Percentiles rank a stretch among this genome's conserved stretches.
Evolutionary conservation across 306 rosid genomes (phyloP).

Genomic region (Quercus glauca): DNA sequence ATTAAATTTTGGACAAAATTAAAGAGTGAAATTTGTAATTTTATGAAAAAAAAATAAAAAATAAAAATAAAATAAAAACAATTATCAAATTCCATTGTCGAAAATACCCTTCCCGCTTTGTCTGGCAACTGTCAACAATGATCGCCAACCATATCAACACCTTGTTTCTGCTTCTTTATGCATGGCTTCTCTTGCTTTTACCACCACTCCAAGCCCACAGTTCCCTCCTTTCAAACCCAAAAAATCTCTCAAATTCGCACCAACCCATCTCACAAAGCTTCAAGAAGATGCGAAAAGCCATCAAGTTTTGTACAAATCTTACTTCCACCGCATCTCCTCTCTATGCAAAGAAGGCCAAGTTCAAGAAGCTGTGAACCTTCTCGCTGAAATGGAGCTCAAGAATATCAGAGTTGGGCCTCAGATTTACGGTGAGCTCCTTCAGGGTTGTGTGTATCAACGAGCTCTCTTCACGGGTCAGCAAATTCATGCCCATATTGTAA

Average conservation of each 20-base stretch:
- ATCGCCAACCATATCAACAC: background rate
- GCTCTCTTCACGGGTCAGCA: conserved; percentile 63
- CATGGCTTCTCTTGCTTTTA: conserved; percentile 54
- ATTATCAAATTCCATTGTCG: conserved; percentile 1
- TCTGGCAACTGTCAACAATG: conserved; percentile 5
- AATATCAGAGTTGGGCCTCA: conserved; percentile 35
- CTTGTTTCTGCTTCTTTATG: conserved; percentile 25
- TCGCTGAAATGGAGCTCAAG: conserved; percentile 33
- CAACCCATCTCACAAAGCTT: conserved; percentile 28
- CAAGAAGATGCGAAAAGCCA: conserved; percentile 7
- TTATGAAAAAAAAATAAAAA: no score
- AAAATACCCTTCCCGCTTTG: conserved; percentile 21
- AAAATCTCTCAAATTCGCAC: conserved; percentile 15
- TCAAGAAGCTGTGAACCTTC: conserved; percentile 42
- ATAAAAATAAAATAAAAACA: background rate
- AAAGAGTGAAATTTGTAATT: background rate
- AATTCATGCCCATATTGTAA: conserved; percentile 61
- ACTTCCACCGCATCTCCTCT: conserved; percentile 34
- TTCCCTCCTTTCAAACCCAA: conserved; percentile 22
- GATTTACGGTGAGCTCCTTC: conserved; percentile 71
- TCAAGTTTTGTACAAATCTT: conserved; percentile 33
- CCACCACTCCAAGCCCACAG: conserved; percentile 19
- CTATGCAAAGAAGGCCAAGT: conserved; percentile 58
- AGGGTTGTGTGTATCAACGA: conserved; percentile 70
- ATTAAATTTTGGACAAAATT: background rate